A percentile compares a stretch with the other conserved stretches of the same genome.
Conservation (phyloP, 163 green algal species). For the Chlorella variabilis region DNA sequence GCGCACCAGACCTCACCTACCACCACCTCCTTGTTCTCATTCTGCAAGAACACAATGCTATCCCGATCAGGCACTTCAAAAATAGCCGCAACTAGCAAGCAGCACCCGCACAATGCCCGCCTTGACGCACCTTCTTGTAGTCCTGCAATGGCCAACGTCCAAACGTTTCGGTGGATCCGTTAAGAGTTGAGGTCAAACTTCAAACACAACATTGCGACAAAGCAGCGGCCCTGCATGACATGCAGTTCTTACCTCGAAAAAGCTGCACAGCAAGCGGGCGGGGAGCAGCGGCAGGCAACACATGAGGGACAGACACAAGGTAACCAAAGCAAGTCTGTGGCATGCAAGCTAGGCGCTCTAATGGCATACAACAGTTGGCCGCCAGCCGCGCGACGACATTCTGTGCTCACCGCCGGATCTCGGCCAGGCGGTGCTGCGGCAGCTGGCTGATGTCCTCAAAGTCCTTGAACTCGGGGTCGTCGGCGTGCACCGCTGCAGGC, state of each 20-base stretch:
- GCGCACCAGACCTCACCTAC: slow-evolving; percentile 52
- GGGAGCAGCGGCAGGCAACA: too few species aligned
- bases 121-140: slow-evolving; percentile 77
- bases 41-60: slow-evolving; percentile 70
- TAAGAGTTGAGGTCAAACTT: too few species aligned
- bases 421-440: slow-evolving; percentile 83
- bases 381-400: slow-evolving; percentile 10
- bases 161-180: too few species aligned
- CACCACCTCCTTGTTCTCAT: slow-evolving; percentile 93
- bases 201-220: too few species aligned
- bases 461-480: slow-evolving; percentile 93
- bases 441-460: slow-evolving; percentile 94
- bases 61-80: background rate
- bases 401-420: slow-evolving; percentile 84
- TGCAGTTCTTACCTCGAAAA: too few species aligned
- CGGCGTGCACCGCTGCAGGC: slow-evolving; percentile 45
- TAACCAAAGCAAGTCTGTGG: too few species aligned
- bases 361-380: too few species aligned
- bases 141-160: slow-evolving; percentile 81
- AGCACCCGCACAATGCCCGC: background rate
- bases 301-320: too few species aligned
- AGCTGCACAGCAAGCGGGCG: too few species aligned
- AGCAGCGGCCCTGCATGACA: too few species aligned
- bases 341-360: too few species aligned
- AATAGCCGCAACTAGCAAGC: background rate